A percentile compares a stretch with the other conserved stretches of the same genome.
These are phyloP conservation scores for Blastomyces emzantsi DNA, from an alignment of 2,329 filamentous ascomycete species.

Conservation along the genomic window DNA sequence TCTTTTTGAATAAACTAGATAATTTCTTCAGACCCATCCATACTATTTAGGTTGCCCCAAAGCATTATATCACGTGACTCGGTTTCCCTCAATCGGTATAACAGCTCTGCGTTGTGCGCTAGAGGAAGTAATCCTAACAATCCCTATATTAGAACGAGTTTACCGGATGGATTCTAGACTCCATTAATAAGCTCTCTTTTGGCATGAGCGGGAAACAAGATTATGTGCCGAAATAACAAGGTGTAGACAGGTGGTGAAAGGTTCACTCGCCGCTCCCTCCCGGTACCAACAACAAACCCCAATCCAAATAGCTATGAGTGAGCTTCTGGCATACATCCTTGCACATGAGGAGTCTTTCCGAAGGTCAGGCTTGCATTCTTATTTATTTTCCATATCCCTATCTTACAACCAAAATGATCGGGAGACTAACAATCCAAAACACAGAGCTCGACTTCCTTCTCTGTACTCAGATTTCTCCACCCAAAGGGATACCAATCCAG, in stretches of 20 bases:
- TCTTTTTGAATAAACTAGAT: neutral
- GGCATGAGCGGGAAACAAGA: neutral
- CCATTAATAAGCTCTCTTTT: too few relatives aligned
- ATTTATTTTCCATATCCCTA: conserved; percentile 55
- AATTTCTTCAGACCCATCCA: neutral
- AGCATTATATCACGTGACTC: neutral
- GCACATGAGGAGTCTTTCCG: conserved; percentile 53
- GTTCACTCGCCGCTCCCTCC: neutral
- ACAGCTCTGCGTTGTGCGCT: neutral
- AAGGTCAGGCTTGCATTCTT: conserved; percentile 16
- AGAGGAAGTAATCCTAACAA: neutral
- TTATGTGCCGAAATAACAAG: neutral
- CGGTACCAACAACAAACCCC: neutral
- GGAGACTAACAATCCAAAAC: conserved; percentile 12
- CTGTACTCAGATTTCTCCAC: conserved; percentile 79
- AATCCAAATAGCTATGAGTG: conserved; percentile 33
- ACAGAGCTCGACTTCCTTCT: conserved; percentile 66
- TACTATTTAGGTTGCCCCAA: neutral
- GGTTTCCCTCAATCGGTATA: neutral
- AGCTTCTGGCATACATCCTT: conserved; percentile 59
- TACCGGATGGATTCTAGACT: too few relatives aligned
- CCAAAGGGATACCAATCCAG: conserved; percentile 68
- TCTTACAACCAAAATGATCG: conserved; percentile 34
- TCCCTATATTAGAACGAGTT: neutral
- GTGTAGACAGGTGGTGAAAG: neutral